Evolutionary conservation across 1,284 basidiomycete genomes (phyloP), one percentile per base, ranked within the genome.

Genomic region (Leccinum fallax): DNA sequence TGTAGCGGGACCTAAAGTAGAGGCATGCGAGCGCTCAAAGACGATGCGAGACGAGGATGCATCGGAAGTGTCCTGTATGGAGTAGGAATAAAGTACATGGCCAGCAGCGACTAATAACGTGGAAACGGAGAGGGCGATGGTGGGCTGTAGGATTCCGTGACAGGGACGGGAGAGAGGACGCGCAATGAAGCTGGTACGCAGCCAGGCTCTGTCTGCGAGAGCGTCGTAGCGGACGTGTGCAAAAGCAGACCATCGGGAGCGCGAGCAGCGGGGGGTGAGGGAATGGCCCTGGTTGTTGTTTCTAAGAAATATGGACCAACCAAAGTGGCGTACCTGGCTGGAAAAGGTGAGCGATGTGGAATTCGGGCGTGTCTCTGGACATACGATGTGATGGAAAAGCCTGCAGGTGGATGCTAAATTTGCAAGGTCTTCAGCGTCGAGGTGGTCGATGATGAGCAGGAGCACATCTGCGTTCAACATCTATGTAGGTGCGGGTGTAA

Each of bases 151-250:
- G 68, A 83, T 88, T 43, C 78, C 79, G 10, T 68, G 51, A 90
- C 90, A 92, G 16, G 84, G 80, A 38, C 77, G 78, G n/a, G 85
- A 83, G 15, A 92, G 78, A 2, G 90, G 90, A 4, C 88, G 83
- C 2, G 89, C 88, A 38, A 89, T 75, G 64, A 90, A 89, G 56
- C 76, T 68, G 52, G 73, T 70, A 15, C 67, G 69, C 2, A 76
- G 65, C 90, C 90, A 93, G 15, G 83, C 78, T 4, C 69, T 65
- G 68, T 91, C 87, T 1, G 82, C 74, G 7, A 85, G 70, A 19
- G 74, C 73, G 66, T 89, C 78, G 68, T 89, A 87, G 58, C 80
- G 81, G 24, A 83, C 81, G 63, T 81, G 80, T 1, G 69, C 73
- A 30, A 76, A 72, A 3, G 83, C 66, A 24, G 78, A 71, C 87